These are phyloP conservation scores for Zygosaccharomyces pseudorouxii DNA, from an alignment of 805 yeast species.

Conservation along the genomic window DNA sequence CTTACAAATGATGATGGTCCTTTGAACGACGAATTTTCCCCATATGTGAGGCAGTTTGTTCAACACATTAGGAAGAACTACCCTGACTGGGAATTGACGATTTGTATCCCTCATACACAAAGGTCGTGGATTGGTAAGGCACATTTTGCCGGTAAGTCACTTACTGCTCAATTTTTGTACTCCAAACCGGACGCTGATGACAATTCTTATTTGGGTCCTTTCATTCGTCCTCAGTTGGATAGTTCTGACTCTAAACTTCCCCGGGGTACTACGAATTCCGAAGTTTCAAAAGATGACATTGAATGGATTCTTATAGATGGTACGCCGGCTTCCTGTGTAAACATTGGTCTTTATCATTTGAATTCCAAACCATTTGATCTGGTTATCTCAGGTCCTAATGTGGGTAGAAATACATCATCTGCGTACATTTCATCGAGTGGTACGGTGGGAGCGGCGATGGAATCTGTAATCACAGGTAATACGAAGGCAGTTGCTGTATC, in stretches of 20 bases:
- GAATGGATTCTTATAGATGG: constrained; percentile 90
- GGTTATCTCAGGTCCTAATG: constrained; percentile 92
- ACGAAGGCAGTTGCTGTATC: constrained; percentile 72
- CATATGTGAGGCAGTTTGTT: constrained; percentile 78
- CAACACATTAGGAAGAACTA: constrained; percentile 50
- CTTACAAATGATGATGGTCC: constrained; percentile 97
- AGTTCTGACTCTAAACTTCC: constrained; percentile 29
- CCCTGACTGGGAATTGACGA: constrained; percentile 81
- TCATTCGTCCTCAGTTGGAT: constrained; percentile 45
- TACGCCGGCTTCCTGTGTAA: constrained; percentile 95
- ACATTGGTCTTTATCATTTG: constrained; percentile 78
- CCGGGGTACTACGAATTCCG: constrained; percentile 15
- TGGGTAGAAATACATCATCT: constrained; percentile 88
- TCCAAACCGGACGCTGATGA: constrained; percentile 44
- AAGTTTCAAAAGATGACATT: constrained; percentile 38
- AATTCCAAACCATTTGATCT: constrained; percentile 60
- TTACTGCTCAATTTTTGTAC: constrained; percentile 61
- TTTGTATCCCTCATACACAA: constrained; percentile 77
- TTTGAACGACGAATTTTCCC: constrained; percentile 69
- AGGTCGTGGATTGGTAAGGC: constrained; percentile 98
- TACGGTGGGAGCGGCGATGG: constrained; percentile 96
- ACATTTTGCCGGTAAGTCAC: constrained; percentile 74
- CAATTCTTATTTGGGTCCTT: constrained; percentile 65
- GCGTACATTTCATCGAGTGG: constrained; percentile 88
- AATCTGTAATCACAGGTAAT: constrained; percentile 68